These are phyloP conservation scores for Ambrosiella beaveri DNA, from an alignment of 2,329 filamentous ascomycete genomes.

Conservation along the genomic window DNA sequence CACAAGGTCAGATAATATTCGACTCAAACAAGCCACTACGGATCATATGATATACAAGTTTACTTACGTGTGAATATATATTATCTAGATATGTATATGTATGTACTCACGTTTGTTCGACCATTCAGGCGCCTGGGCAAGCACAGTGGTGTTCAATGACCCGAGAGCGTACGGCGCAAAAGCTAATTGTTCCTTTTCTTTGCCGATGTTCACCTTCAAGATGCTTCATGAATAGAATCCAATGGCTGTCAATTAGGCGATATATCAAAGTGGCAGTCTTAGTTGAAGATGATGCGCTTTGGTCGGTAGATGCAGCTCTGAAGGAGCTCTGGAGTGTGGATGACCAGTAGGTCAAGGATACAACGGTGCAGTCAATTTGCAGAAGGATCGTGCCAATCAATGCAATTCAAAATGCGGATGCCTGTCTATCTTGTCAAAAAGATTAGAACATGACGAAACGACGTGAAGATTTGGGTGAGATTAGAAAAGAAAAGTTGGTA, in stretches of 20 bases:
- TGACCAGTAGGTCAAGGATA: neutral
- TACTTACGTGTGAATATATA: too few species aligned
- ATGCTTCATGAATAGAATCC: too few species aligned
- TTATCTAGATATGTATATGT: too few species aligned
- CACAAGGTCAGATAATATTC: too few species aligned
- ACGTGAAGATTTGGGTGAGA: neutral
- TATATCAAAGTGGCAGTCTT: neutral
- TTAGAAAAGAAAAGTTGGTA: neutral
- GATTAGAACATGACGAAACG: neutral
- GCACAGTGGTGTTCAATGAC: neutral
- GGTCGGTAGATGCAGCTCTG: neutral
- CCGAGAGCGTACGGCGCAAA: neutral
- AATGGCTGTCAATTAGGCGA: neutral
- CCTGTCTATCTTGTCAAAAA: neutral
- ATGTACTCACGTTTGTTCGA: too few species aligned
- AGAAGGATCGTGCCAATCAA: neutral
- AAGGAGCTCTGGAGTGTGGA: neutral
- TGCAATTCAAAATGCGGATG: neutral
- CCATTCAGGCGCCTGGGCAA: too few species aligned
- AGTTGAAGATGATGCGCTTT: neutral
- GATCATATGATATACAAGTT: neutral
- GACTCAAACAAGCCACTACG: neutral
- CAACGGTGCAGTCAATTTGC: neutral
- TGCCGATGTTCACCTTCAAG: too few species aligned
- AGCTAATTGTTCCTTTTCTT: neutral